A percentile compares a stretch with the other conserved stretches of the same genome.
Evolutionary conservation across 2,329 filamentous ascomycete species (phyloP).

Genomic region (Trichoderma lentiforme): DNA sequence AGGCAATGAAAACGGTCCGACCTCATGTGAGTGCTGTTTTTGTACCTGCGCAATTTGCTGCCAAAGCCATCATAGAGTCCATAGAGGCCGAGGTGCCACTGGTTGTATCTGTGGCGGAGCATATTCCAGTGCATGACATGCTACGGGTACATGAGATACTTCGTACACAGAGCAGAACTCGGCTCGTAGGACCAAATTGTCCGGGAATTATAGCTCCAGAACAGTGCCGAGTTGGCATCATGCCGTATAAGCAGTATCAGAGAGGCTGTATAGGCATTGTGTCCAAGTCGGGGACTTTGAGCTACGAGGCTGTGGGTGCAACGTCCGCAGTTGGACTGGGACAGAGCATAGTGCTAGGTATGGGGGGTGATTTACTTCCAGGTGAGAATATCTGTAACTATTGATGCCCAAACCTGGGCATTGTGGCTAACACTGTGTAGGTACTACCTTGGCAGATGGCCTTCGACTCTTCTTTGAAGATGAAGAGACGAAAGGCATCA

Average conservation of each 20-base stretch:
- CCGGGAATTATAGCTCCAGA: constrained; percentile 75
- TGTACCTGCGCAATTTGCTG: constrained; percentile 59
- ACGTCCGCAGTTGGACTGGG: constrained; percentile 71
- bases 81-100: constrained; percentile 76
- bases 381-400: constrained; percentile 36
- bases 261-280: constrained; percentile 70
- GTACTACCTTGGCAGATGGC: constrained; percentile 69
- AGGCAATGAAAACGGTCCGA: constrained; percentile 35
- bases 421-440: constrained; percentile 19
- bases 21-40: constrained; percentile 12
- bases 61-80: constrained; percentile 67
- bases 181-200: constrained; percentile 76
- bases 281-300: constrained; percentile 77
- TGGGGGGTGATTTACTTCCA: constrained; percentile 72
- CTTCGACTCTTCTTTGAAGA: constrained; percentile 65
- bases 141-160: constrained; percentile 67
- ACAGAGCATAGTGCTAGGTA: constrained; percentile 72
- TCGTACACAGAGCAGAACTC: constrained; percentile 65
- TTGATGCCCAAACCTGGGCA: not conserved
- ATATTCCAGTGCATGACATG: constrained; percentile 76
- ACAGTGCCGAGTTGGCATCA: constrained; percentile 53
- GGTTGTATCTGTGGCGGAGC: constrained; percentile 75
- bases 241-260: constrained; percentile 39
- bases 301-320: constrained; percentile 75
- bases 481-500: constrained; percentile 65